Percentiles rank a stretch among this genome's conserved stretches.
These are phyloP conservation scores for Suillus spraguei DNA, from an alignment of 768 basidiomycete species.

Conservation along the genomic window DNA sequence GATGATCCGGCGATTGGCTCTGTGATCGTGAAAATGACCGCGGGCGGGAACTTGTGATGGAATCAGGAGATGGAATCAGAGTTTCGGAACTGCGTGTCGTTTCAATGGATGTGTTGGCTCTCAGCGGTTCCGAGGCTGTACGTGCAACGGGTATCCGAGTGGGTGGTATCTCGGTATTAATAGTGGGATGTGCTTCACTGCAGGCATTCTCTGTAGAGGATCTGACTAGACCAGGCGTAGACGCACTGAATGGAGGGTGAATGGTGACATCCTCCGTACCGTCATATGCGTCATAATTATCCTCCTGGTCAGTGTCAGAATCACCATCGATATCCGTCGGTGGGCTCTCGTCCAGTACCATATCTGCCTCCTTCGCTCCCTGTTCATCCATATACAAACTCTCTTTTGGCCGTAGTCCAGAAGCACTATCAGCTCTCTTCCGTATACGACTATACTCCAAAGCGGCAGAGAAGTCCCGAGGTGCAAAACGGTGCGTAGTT, in stretches of 20 bases:
- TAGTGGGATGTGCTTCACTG: slow-evolving; percentile 43
- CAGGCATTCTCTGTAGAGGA: slow-evolving; percentile 31
- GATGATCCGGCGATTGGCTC: slow-evolving; percentile 32
- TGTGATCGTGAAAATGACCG: slow-evolving; percentile 28
- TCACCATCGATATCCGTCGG: slow-evolving; percentile 73
- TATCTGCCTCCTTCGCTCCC: slow-evolving; percentile 42
- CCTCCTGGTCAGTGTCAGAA: slow-evolving; percentile 40
- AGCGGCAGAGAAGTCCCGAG: slow-evolving; percentile 26
- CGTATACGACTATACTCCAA: slow-evolving; percentile 38
- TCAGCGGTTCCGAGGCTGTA: slow-evolving; percentile 47
- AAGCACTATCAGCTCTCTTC: slow-evolving; percentile 69
- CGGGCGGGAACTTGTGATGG: slow-evolving; percentile 29
- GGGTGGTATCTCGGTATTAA: slow-evolving; percentile 39
- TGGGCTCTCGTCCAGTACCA: slow-evolving; percentile 76
- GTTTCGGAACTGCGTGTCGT: slow-evolving; percentile 45
- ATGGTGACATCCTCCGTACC: slow-evolving; percentile 18
- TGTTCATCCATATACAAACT: slow-evolving; percentile 75
- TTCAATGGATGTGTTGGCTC: slow-evolving; percentile 44
- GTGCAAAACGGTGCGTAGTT: slow-evolving; percentile 26
- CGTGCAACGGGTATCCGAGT: slow-evolving; percentile 45
- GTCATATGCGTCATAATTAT: slow-evolving; percentile 42
- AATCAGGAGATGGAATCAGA: slow-evolving; percentile 36
- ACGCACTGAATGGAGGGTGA: slow-evolving; percentile 20
- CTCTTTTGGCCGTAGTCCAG: slow-evolving; percentile 54
- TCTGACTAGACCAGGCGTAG: slow-evolving; percentile 23